Evolutionary conservation across 1,284 basidiomycete species (phyloP).

Genomic region (Ustilago crameri): DNA sequence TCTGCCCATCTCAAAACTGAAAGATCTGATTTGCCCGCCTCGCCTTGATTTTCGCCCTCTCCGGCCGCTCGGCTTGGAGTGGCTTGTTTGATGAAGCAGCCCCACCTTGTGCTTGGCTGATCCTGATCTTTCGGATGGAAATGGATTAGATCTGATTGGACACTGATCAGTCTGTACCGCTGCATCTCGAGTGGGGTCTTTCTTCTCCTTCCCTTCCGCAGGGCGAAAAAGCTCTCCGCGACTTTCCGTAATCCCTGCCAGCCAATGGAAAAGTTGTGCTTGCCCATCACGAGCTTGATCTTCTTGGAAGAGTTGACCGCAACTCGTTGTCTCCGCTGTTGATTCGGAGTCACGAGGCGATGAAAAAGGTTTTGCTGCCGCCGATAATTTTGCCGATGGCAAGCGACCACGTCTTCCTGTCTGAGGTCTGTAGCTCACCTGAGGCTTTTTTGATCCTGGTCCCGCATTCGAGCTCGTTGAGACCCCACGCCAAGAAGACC

Average conservation of each 20-base stretch:
- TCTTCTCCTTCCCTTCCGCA: neutral
- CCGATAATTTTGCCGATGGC: neutral
- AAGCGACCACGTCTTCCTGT: neutral
- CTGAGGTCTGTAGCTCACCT: no score
- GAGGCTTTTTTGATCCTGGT: conserved; percentile 1
- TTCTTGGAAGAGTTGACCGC: neutral
- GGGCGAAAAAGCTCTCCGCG: conserved; percentile 8
- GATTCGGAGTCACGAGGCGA: no score
- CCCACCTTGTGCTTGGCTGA: conserved; percentile 3
- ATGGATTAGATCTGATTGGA: conserved; percentile 50
- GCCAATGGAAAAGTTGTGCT: conserved; percentile 21
- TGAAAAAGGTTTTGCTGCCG: no score
- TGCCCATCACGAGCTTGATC: neutral
- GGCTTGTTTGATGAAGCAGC: conserved; percentile 7
- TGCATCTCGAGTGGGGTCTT: neutral
- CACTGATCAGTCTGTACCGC: neutral
- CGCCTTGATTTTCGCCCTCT: neutral
- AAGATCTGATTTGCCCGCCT: conserved; percentile 1
- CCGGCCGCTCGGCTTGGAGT: neutral
- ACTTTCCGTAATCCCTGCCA: conserved; percentile 13
- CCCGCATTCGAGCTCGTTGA: neutral
- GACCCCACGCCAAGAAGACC: conserved; percentile 30
- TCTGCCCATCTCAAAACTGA: no score
- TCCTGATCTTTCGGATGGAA: conserved; percentile 23
- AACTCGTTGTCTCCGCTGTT: no score